These are phyloP conservation scores for Trichoderma sp. DNA, from an alignment of 2,329 filamentous ascomycete species.

Conservation along the genomic window DNA sequence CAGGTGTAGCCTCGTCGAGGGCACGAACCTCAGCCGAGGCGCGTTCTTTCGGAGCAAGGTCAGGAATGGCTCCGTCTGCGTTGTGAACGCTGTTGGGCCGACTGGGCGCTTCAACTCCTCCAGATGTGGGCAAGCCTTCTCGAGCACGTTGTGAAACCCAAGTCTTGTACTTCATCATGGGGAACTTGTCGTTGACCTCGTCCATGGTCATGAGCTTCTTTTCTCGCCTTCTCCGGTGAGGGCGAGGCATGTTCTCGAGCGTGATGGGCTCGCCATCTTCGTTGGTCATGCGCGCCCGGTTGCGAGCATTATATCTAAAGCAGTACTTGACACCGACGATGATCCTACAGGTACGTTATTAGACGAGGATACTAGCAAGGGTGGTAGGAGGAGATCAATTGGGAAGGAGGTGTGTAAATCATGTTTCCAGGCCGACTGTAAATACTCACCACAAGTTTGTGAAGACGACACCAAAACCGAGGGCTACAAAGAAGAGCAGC, in stretches of 20 bases:
- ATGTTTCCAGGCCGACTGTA: not conserved
- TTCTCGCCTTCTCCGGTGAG: constrained; percentile 82
- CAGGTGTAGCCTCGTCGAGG: constrained; percentile 20
- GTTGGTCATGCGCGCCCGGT: constrained; percentile 71
- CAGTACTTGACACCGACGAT: constrained; percentile 99
- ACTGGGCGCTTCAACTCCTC: constrained; percentile 76
- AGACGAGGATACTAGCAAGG: not conserved
- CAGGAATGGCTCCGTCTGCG: constrained; percentile 54
- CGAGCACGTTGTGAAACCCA: constrained; percentile 84
- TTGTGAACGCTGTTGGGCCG: constrained; percentile 71
- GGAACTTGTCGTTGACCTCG: constrained; percentile 96
- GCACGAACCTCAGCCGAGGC: constrained; percentile 42
- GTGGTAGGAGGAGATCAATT: not conserved
- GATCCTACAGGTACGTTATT: constrained; percentile 62
- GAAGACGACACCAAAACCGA: constrained; percentile 97
- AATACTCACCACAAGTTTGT: constrained; percentile 88
- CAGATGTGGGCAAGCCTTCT: constrained; percentile 77
- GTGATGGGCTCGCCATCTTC: constrained; percentile 88
- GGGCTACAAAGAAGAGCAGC: constrained; percentile 78
- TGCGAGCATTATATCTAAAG: constrained; percentile 95
- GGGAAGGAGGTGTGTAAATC: not conserved
- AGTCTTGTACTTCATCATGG: constrained; percentile 91
- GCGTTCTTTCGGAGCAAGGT: constrained; percentile 44
- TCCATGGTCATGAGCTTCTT: constrained; percentile 99
- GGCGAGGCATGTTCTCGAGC: constrained; percentile 76